These are phyloP conservation scores for Naematelia aurantialba DNA, from an alignment of 768 basidiomycete genomes.

Conservation along the genomic window DNA sequence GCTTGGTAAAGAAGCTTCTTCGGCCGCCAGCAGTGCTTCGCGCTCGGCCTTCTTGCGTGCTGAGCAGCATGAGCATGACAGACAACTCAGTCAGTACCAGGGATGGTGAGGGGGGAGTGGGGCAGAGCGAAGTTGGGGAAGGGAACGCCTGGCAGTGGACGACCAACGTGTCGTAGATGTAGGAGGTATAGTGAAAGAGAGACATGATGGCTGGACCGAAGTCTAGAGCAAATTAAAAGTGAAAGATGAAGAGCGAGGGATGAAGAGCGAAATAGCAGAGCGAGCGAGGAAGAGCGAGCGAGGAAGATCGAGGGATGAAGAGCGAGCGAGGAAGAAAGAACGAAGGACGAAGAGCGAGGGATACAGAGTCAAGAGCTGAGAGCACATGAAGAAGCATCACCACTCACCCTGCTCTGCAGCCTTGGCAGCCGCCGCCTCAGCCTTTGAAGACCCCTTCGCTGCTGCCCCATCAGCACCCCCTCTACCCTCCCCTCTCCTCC, in stretches of 20 bases:
- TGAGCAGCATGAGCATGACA: background rate
- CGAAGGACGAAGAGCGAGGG: background rate
- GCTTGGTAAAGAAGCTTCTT: conserved; percentile 61
- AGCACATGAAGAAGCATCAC: background rate
- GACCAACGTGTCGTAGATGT: no score
- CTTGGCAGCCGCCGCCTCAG: conserved; percentile 43
- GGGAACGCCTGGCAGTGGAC: no score
- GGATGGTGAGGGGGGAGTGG: background rate
- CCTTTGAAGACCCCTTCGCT: conserved; percentile 43
- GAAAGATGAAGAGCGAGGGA: background rate
- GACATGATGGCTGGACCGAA: no score
- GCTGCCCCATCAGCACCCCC: background rate
- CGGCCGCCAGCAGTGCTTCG: conserved; percentile 79
- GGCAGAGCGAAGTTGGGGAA: background rate
- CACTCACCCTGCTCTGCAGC: conserved; percentile 44
- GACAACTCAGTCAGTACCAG: background rate
- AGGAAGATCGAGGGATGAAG: background rate
- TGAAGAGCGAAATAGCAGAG: background rate
- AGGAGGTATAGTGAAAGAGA: no score
- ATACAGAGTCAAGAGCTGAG: background rate
- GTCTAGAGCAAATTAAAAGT: background rate
- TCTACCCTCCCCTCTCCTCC: background rate
- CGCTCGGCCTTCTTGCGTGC: conserved; percentile 84
- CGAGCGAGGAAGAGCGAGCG: background rate
- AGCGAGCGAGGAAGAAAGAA: background rate